Conservation (phyloP, 352 stramenopile species). For the Pythium grandisporangium region DNA sequence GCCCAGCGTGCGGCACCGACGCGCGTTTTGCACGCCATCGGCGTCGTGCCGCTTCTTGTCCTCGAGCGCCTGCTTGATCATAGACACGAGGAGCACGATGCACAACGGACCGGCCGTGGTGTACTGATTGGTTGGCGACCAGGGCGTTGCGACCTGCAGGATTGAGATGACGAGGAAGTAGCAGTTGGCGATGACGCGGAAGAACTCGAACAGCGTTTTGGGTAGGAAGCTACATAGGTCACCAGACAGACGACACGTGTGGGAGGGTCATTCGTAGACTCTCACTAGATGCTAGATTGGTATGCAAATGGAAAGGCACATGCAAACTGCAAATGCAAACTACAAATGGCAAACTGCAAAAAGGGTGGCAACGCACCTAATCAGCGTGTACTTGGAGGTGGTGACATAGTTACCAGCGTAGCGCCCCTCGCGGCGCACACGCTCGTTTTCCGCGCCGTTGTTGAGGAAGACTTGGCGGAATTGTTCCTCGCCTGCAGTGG, state of each 20-base stretch:
- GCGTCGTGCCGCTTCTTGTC: conserved; percentile 70
- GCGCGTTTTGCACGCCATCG: conserved; percentile 54
- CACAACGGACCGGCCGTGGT: conserved; percentile 63
- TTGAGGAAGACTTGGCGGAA: conserved; percentile 51
- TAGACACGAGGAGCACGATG: conserved; percentile 67
- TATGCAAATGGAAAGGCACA: neutral
- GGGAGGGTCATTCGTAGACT: no score
- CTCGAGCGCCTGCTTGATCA: conserved; percentile 72
- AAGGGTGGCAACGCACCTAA: conserved; percentile 19
- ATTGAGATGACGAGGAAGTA: conserved; percentile 94
- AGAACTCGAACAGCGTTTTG: conserved; percentile 91
- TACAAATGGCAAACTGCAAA: conserved; percentile 2
- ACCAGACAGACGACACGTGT: no score
- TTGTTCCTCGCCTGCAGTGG: conserved; percentile 6
- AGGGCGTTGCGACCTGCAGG: conserved; percentile 77
- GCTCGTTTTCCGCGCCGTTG: conserved; percentile 53
- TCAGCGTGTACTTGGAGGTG: conserved; percentile 92
- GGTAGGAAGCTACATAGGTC: conserved; percentile 83
- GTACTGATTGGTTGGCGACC: conserved; percentile 69
- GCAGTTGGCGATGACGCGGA: conserved; percentile 91
- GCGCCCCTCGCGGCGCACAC: conserved; percentile 20
- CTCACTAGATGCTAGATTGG: neutral
- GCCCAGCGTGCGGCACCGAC: conserved; percentile 34
- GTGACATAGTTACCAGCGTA: conserved; percentile 71
- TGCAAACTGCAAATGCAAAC: no score